Evolutionary conservation across 1,284 basidiomycete species (phyloP).

Genomic region (Sporisorium graminicola): DNA sequence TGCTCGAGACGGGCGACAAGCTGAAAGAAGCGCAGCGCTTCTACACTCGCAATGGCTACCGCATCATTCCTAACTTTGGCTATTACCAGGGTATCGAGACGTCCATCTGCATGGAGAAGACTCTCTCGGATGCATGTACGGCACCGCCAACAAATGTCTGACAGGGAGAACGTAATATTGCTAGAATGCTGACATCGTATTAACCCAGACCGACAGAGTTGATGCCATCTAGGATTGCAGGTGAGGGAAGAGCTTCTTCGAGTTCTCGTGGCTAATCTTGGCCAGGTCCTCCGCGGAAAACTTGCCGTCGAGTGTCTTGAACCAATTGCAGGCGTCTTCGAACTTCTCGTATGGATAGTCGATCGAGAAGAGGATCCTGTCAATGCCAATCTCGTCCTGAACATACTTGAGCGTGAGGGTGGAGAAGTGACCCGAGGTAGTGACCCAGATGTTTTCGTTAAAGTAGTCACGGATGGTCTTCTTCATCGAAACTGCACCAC

Average conservation of each 20-base stretch:
- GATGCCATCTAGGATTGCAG: constrained; percentile 18
- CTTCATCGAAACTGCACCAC: constrained; percentile 55
- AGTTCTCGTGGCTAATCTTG: constrained; percentile 53
- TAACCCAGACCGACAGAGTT: background rate
- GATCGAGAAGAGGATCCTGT: constrained; percentile 69
- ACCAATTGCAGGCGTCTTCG: constrained; percentile 67
- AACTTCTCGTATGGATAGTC: constrained; percentile 70
- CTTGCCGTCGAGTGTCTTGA: constrained; percentile 46
- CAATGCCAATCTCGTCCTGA: constrained; percentile 61
- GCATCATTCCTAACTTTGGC: constrained; percentile 37
- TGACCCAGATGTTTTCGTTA: constrained; percentile 66
- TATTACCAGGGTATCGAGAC: constrained; percentile 33
- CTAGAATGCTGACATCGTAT: background rate
- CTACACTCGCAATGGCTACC: constrained; percentile 34
- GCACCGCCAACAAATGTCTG: background rate
- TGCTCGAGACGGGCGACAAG: constrained; percentile 40
- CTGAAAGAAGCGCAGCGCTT: constrained; percentile 36
- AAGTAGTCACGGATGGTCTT: constrained; percentile 59
- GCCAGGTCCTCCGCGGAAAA: constrained; percentile 40
- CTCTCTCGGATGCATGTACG: background rate
- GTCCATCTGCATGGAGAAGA: constrained; percentile 45
- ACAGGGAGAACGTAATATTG: background rate
- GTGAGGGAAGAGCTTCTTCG: constrained; percentile 48
- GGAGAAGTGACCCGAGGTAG: constrained; percentile 61
- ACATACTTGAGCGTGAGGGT: constrained; percentile 60